Conservation (phyloP, 1,284 basidiomycete genomes). For the Sporisorium sorghi region DNA sequence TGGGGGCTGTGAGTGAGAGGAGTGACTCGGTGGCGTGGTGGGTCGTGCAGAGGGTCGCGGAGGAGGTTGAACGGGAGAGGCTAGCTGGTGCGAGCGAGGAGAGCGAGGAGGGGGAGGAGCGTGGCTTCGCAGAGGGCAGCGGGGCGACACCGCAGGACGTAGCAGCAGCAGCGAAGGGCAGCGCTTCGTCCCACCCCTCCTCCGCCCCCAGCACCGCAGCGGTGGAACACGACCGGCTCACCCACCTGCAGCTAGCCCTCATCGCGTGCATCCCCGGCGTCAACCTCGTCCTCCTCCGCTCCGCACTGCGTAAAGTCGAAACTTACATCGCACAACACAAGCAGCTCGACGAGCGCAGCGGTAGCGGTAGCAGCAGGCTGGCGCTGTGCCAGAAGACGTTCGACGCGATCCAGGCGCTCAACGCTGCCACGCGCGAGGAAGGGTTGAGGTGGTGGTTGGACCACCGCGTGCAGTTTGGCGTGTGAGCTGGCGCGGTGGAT, state of each 20-base stretch:
- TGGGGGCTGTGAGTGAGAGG: slow-evolving; percentile 55
- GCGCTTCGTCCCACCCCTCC: slow-evolving; percentile 21
- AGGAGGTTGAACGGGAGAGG: slow-evolving; percentile 44
- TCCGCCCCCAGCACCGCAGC: background rate
- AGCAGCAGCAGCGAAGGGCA: no score
- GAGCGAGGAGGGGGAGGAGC: background rate
- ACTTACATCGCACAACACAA: slow-evolving; percentile 45
- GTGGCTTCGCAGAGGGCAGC: slow-evolving; percentile 19
- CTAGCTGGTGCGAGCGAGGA: background rate
- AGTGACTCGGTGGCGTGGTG: slow-evolving; percentile 65
- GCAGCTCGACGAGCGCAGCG: slow-evolving; percentile 1
- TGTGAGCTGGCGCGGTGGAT: slow-evolving; percentile 13
- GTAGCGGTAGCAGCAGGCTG: slow-evolving; percentile 10
- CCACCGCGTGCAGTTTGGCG: slow-evolving; percentile 55
- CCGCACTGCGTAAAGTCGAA: slow-evolving; percentile 55
- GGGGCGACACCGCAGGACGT: no score
- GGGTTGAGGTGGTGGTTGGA: slow-evolving; percentile 67
- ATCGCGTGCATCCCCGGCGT: slow-evolving; percentile 59
- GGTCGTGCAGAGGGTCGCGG: slow-evolving; percentile 53
- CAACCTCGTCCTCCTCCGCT: slow-evolving; percentile 65
- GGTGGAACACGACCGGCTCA: slow-evolving; percentile 23
- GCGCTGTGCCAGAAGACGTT: slow-evolving; percentile 57
- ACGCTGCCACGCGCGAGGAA: slow-evolving; percentile 64
- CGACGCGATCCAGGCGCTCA: slow-evolving; percentile 58
- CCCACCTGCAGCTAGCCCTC: slow-evolving; percentile 45